Evolutionary conservation across 768 basidiomycete genomes (phyloP), one percentile per base, ranked within the genome.

Genomic region (Kwoniella heveanensis): DNA sequence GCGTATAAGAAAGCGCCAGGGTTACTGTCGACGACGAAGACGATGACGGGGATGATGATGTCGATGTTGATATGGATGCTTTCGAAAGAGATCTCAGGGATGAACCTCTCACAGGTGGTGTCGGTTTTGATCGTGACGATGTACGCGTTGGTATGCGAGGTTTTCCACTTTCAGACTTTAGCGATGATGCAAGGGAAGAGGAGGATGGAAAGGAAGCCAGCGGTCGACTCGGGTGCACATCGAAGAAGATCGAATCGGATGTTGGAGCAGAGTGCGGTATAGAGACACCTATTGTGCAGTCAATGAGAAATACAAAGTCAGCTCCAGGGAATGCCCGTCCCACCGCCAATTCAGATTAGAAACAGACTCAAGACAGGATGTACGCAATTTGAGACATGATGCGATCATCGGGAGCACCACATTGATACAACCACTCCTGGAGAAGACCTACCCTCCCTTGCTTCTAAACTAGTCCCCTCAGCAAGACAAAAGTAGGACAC

Each of bases 181-280:
- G 3, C 8, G 15, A 48, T 17, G 19, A 26, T 3, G 55, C 2
- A 13, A n/a, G 57, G 46, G 49, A 46, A 58, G 32, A 32, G 1
- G 17, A 57, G 50, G 48, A 27, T 10, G 39, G 39, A 44, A 52
- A 39, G 50, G 37, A 26, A 30, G 21, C 25, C 50, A 60, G 52
- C 24, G 58, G 50, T 25, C 50, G 36, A 60, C 50, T 29, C n/a
- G 50, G 48, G 22, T 47, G 47, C 49, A 58, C 48, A 25, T 48
- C 49, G 27, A 29, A 26, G 27, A 29, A 26, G 25, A 58, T 49
- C 7, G 49, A 10, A 37, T 58, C 55, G 39, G 10, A 57, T 57
- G 26, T 50, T 19, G 47, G 37, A 15, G 47, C 4, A 15, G 13
- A 49, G 36, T 49, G 19, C 13, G 1, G 21, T 39, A 32, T 49